Evolutionary conservation across 2,329 filamentous ascomycete species (phyloP).

Genomic region (Orbilia brochopaga): DNA sequence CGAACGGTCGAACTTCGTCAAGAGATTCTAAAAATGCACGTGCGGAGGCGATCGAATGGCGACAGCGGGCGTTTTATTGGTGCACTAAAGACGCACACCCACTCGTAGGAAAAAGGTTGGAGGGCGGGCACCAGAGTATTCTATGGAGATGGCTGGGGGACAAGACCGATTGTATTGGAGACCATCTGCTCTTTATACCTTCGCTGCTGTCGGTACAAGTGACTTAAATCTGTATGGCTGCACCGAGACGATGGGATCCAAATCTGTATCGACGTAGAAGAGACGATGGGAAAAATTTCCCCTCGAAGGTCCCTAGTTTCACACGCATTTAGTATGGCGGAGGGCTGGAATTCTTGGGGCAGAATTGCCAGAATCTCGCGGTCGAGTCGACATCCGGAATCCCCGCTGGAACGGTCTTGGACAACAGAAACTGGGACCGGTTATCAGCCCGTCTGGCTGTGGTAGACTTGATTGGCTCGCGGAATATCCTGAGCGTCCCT

Average conservation of each 20-base stretch:
- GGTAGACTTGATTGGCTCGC: constrained; percentile 35
- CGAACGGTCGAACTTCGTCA: constrained; percentile 11
- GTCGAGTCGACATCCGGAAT: constrained; percentile 21
- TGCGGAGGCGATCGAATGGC: constrained; percentile 12
- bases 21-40: constrained; percentile 38
- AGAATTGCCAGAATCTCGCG: constrained; percentile 22
- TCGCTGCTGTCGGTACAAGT: constrained; percentile 29
- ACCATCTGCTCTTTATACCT: constrained; percentile 40
- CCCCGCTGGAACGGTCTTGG: constrained; percentile 20
- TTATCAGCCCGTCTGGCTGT: constrained; percentile 31
- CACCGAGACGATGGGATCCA: constrained; percentile 35
- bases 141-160: constrained; percentile 39
- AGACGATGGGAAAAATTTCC: constrained; percentile 25
- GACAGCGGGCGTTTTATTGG: constrained; percentile 22
- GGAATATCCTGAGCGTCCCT: constrained; percentile 41
- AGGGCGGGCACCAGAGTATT: constrained; percentile 23
- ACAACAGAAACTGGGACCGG: constrained; percentile 46
- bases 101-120: neutral
- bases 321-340: constrained; percentile 39
- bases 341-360: constrained; percentile 30
- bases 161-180: constrained; percentile 28
- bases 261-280: constrained; percentile 21
- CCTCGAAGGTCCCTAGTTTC: constrained; percentile 15
- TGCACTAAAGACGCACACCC: constrained; percentile 13
- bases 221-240: constrained; percentile 41